Evolutionary conservation across 2,329 filamentous ascomycete species (phyloP), one percentile per base, ranked within the genome.

Genomic region (Pseudogymnoascus sp.): DNA sequence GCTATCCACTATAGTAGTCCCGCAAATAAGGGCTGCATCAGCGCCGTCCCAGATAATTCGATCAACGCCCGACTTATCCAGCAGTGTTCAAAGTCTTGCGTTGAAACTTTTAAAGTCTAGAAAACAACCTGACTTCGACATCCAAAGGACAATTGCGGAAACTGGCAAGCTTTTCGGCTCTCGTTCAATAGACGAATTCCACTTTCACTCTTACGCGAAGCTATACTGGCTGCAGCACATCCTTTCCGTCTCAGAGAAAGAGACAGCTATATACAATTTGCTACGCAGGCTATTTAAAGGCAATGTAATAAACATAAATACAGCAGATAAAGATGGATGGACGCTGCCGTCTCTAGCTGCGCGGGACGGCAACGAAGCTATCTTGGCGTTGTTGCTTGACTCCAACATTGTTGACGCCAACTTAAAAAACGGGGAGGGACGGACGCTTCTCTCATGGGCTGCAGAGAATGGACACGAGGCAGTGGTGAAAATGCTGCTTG

Each of bases 21-120:
- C 68, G 14, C 64, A 63, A 41, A 62, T 70, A 36, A 57, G n/a
- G 14, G 61, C 57, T 4, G 62, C 30, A 59, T 64, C 63, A 60
- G 65, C 63, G 8, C 66, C 65, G n/a, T 65, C 62, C 22, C 65
- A 60, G 16, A 69, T 71, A 28, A 64, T 71, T 39, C 58, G 59
- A 25, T 64, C 59, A 60, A 58, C 61, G 38, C n/a, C 67, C 54
- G 59, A 62, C 57, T 57, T 61, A 41, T 57, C 62, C 35, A 61
- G 59, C 12, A 64, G 28, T 35, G 37, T 60, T 65, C 61, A 60
- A 41, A 63, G 43, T 8, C 28, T 65, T 58, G 64, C 65, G 18
- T 61, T 68, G 8, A 61, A 58, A 58, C 50, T 64, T 16, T 60
- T 65, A 43, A 37, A 43, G 25, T 58, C 47, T 28, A 60, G 36